Evolutionary conservation across 306 rosid genomes (phyloP), one percentile per base, ranked within the genome.

Genomic region (Vachellia collinsii): DNA sequence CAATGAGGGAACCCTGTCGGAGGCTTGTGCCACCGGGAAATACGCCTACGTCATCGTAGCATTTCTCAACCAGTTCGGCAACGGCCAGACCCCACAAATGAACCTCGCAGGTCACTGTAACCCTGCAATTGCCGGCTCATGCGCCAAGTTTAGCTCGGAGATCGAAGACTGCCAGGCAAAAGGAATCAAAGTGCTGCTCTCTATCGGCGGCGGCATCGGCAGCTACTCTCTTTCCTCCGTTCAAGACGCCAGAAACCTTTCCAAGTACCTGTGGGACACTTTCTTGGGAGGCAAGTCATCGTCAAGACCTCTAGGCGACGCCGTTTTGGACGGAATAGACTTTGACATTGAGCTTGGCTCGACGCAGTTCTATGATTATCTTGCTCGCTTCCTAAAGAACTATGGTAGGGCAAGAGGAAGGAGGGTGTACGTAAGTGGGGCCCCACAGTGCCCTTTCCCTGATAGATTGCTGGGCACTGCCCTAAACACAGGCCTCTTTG

Each of bases 361-460:
- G 0, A 89, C 83, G 0, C 10, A 36, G 10, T 84, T 85, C 2
- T 89, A 87, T 81, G 80, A 88, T 0, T 70, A 79, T 29, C 89
- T 93, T 16, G 97, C 94, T 23, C 75, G 80, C 8, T 68, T 82
- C 53, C 74, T 91, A 0, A 87, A 91, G 71, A 74, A 12, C 0
- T 84, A 86, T 72, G 62, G 74, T 61, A 78, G 70, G 11, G 47
- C 0, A 0, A 79, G 51, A 38, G 81, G 75, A 39, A 58, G n/a
- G 22, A 67, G 17, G 12, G 89, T 92, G 51, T 88, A 88, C 88
- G 81, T 92, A 41, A 64, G 86, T 54, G 97, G 89, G 37, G 95
- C 97, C 20, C 97, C 95, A n/a, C 97, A 92, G 29, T 92, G 97
- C 65, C 97, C 95, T 46, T 78, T 85, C 77, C 97, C 97, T 11